Conservation (phyloP, 108 stramenopile species). For the Nitzschia inconspicua region DNA sequence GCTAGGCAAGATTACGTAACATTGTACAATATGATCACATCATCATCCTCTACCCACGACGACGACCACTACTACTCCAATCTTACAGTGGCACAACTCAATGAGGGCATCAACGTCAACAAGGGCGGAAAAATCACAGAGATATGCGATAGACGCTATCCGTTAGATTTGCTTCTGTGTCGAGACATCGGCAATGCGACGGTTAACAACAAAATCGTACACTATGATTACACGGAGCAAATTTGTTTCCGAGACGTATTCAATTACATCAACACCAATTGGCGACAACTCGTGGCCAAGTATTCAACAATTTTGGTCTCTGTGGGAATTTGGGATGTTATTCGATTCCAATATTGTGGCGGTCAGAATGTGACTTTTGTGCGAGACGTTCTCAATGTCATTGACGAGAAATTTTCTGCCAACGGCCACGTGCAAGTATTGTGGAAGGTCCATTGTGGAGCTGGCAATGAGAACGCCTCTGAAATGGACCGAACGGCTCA, state of each 20-base stretch:
- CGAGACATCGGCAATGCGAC: not conserved
- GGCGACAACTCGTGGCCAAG: not conserved
- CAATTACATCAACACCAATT: not conserved
- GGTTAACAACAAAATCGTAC: not conserved
- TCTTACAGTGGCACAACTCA: not conserved
- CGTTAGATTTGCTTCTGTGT: not conserved
- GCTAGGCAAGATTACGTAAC: slow-evolving; percentile 8
- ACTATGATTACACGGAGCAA: not conserved
- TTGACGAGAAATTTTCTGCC: not conserved
- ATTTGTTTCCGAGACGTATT: not conserved
- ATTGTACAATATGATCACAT: not conserved
- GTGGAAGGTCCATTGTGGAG: not conserved
- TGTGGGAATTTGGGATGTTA: not conserved
- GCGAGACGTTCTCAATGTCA: not conserved
- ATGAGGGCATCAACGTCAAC: not conserved
- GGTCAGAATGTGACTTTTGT: not conserved
- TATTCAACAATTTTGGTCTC: not conserved
- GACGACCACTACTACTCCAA: not conserved
- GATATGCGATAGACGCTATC: not conserved
- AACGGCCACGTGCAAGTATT: not conserved
- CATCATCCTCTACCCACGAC: not conserved
- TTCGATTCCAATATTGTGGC: not conserved
- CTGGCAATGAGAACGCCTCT: not conserved
- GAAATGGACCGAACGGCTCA: not conserved
- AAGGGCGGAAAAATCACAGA: not conserved